Conservation (phyloP, 2,329 filamentous ascomycete genomes). For the Pseudocercospora musae region DNA sequence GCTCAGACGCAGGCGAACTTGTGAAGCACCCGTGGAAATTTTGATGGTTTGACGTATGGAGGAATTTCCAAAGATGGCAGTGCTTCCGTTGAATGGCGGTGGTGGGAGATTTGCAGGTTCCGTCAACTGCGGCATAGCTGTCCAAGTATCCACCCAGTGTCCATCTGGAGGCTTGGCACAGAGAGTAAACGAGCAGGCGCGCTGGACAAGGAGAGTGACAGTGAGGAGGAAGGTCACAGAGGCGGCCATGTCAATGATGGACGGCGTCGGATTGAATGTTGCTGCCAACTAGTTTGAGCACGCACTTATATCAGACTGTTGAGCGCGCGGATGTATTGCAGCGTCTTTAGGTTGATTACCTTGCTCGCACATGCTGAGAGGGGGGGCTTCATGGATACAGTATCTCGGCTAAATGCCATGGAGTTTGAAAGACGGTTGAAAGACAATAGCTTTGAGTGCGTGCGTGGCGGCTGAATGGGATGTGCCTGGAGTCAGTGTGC, state of each 20-base stretch:
- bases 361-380: slow-evolving; percentile 1
- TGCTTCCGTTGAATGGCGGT: slow-evolving; percentile 55
- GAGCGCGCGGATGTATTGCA: neutral
- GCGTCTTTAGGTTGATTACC: neutral
- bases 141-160: slow-evolving; percentile 63
- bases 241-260: neutral
- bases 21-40: slow-evolving; percentile 51
- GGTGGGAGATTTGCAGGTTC: slow-evolving; percentile 62
- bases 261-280: neutral
- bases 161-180: slow-evolving; percentile 23
- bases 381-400: neutral
- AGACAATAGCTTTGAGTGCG: neutral
- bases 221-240: neutral
- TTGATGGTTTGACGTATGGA: slow-evolving; percentile 66
- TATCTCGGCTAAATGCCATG: slow-evolving; percentile 11
- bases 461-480: neutral
- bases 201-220: neutral
- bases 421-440: no score
- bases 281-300: neutral
- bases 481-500: neutral
- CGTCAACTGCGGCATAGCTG: slow-evolving; percentile 63
- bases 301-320: neutral
- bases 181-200: neutral
- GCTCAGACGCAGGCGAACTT: slow-evolving; percentile 61
- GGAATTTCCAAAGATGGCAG: slow-evolving; percentile 55